Percentiles rank a stretch among this genome's conserved stretches.
Conservation (phyloP, 495 filamentous ascomycete species). For the Penicillium coffeae region DNA sequence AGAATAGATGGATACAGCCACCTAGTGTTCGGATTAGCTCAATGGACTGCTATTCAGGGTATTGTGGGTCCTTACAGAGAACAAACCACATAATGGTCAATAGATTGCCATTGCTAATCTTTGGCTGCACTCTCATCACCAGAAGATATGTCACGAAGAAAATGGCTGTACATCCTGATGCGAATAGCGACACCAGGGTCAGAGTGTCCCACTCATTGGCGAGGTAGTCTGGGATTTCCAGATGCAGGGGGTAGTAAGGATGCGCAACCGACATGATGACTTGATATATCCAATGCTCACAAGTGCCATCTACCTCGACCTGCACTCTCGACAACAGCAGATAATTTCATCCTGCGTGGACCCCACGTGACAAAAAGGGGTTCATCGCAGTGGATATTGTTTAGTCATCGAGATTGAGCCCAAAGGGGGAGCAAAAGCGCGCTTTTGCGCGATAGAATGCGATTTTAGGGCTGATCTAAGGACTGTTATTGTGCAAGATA, state of each 20-base stretch:
- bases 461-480: no score
- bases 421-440: no score
- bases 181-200: conserved; percentile 46
- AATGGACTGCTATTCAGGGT: background rate
- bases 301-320: background rate
- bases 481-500: no score
- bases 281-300: background rate
- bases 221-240: conserved; percentile 55
- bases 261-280: conserved; percentile 37
- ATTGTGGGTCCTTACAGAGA: conserved; percentile 44
- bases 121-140: conserved; percentile 43
- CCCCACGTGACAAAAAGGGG: conserved; percentile 1
- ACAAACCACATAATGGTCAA: conserved; percentile 64
- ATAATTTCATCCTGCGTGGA: background rate
- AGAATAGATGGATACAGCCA: conserved; percentile 70
- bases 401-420: no score
- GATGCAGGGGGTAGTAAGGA: conserved; percentile 68
- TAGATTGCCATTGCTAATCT: conserved; percentile 46
- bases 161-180: conserved; percentile 51
- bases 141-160: conserved; percentile 47
- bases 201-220: conserved; percentile 49
- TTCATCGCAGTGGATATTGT: no score
- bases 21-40: conserved; percentile 33
- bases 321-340: background rate
- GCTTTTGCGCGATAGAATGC: no score